These are phyloP conservation scores for Paulownia fortunei DNA, from an alignment of 257 asterid genomes.

Conservation along the genomic window DNA sequence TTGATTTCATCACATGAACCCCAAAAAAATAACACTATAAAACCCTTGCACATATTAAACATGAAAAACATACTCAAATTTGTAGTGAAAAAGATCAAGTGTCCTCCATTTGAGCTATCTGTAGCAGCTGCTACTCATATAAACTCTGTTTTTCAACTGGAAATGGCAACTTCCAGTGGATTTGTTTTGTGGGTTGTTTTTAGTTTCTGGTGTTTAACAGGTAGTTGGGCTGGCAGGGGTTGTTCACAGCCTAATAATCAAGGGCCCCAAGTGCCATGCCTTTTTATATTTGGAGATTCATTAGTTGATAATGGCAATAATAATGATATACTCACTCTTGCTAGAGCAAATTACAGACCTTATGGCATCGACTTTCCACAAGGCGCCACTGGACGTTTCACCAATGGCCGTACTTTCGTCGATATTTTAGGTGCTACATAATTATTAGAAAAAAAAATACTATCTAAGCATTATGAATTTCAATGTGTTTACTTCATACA, in stretches of 20 bases:
- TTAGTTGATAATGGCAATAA: constrained; percentile 93
- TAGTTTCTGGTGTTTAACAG: constrained; percentile 34
- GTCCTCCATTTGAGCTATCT: too few species aligned
- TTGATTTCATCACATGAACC: constrained; percentile 37
- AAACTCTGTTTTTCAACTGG: too few species aligned
- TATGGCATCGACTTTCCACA: constrained; percentile 85
- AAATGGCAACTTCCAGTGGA: constrained; percentile 34
- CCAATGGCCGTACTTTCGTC: constrained; percentile 86
- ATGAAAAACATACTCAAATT: neutral
- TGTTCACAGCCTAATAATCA: constrained; percentile 45
- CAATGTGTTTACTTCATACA: too few species aligned
- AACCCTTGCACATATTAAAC: neutral
- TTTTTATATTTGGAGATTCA: constrained; percentile 86
- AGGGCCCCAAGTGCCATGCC: constrained; percentile 68
- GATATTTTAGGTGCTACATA: constrained; percentile 62
- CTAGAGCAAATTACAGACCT: constrained; percentile 85
- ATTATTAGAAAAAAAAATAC: too few species aligned
- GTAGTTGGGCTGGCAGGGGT: constrained; percentile 31
- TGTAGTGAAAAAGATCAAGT: neutral
- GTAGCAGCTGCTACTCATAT: too few species aligned
- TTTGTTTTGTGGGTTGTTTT: constrained; percentile 39
- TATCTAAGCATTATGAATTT: too few species aligned
- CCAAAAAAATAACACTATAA: constrained; percentile 26
- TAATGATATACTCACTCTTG: constrained; percentile 71
- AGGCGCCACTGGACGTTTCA: constrained; percentile 85